A percentile compares a stretch with the other conserved stretches of the same genome.
Conservation (phyloP, 139 green algal species). For the Micractinium sp. region DNA sequence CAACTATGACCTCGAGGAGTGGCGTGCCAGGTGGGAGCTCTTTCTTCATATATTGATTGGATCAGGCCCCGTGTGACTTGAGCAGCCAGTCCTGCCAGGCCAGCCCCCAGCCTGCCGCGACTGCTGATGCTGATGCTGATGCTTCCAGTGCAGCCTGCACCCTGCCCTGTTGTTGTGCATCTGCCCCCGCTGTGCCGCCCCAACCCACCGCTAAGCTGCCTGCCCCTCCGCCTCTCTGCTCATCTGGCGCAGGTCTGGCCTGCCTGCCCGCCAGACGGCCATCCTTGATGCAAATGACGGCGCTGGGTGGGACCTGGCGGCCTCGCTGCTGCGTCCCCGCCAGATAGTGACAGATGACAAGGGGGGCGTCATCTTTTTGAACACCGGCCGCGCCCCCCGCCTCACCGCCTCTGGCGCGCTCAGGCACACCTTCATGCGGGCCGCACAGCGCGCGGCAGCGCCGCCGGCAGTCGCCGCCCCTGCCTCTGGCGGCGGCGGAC, state of each 20-base stretch:
- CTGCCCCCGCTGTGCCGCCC: not conserved
- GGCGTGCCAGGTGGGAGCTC: constrained; percentile 52
- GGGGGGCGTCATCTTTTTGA: constrained; percentile 66
- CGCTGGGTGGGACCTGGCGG: constrained; percentile 69
- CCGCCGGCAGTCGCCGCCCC: not conserved
- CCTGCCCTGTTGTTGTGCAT: not conserved
- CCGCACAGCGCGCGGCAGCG: not conserved
- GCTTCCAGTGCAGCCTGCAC: not conserved
- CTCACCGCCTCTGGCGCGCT: constrained; percentile 55
- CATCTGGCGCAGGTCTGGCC: constrained; percentile 12
- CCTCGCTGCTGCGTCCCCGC: constrained; percentile 66
- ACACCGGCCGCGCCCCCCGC: constrained; percentile 40
- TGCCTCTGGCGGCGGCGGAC: constrained; percentile 2
- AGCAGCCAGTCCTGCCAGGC: too few relatives aligned
- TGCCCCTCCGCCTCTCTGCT: not conserved
- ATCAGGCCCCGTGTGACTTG: too few relatives aligned
- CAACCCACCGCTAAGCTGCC: not conserved
- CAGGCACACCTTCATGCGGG: constrained; percentile 58
- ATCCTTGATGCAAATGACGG: constrained; percentile 80
- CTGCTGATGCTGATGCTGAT: not conserved
- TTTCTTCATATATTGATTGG: not conserved
- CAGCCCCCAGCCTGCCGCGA: too few relatives aligned
- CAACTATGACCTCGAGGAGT: constrained; percentile 78
- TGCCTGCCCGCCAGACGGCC: constrained; percentile 64
- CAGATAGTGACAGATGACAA: constrained; percentile 41